phyloP scores from a whole-genome alignment of 2,329 filamentous ascomycete genomes.

The Aspergillus oerlinghausenensis region DNA sequence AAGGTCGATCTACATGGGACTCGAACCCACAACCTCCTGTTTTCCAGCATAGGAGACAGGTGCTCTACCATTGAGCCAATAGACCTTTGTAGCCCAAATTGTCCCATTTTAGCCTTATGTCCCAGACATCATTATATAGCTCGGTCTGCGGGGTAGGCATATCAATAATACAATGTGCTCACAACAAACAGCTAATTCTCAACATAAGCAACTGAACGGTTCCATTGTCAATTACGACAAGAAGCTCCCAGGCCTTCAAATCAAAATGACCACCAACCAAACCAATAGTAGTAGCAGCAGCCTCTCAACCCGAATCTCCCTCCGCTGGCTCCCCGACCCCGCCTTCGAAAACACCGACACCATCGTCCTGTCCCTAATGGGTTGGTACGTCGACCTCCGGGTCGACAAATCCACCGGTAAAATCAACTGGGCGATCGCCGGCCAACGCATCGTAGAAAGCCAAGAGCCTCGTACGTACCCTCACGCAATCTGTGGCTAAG shows the following conservation, averaged over 20 bases:
- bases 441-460: conserved; percentile 35
- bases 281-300: conserved; percentile 8
- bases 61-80: neutral
- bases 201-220: neutral
- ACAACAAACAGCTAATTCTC: neutral
- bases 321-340: conserved; percentile 41
- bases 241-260: neutral
- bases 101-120: neutral
- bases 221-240: neutral
- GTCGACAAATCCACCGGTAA: conserved; percentile 31
- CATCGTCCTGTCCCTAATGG: conserved; percentile 39
- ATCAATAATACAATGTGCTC: neutral
- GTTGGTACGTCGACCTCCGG: conserved; percentile 43
- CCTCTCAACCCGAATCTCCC: conserved; percentile 39
- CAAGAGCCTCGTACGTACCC: conserved; percentile 29
- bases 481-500: neutral
- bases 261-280: neutral
- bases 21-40: neutral
- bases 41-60: neutral
- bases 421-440: conserved; percentile 44
- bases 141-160: neutral
- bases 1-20: neutral
- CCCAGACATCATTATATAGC: neutral
- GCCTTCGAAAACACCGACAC: conserved; percentile 43
- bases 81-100: neutral